Conservation (phyloP, 306 rosid species). For the Fragaria ananassa region DNA sequence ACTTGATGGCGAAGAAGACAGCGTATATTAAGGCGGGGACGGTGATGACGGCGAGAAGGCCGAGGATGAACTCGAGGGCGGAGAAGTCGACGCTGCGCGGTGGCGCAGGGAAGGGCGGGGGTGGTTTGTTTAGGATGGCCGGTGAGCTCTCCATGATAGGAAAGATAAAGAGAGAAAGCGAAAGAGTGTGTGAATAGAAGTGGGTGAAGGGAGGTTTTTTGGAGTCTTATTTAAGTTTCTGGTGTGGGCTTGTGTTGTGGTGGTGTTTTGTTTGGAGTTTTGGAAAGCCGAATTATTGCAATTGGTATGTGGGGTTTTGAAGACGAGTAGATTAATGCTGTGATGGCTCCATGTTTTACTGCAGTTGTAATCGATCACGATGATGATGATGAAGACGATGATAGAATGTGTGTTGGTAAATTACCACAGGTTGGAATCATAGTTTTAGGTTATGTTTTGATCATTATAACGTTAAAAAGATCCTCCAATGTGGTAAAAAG, state of each 20-base stretch:
- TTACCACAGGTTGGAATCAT: neutral
- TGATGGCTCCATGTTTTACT: conserved; percentile 6
- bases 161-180: neutral
- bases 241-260: neutral
- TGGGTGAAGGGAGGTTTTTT: neutral
- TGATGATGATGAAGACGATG: neutral
- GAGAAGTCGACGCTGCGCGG: conserved; percentile 61
- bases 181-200: neutral
- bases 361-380: neutral
- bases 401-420: neutral
- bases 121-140: conserved; percentile 23
- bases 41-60: conserved; percentile 62
- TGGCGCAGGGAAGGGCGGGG: conserved; percentile 35
- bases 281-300: conserved; percentile 9
- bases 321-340: neutral
- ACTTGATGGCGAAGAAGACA: conserved; percentile 62
- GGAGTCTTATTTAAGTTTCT: neutral
- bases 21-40: conserved; percentile 71
- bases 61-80: conserved; percentile 76
- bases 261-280: conserved; percentile 6
- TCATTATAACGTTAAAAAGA: neutral
- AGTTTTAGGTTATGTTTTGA: neutral
- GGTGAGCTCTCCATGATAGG: conserved; percentile 45
- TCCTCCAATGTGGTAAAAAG: neutral
- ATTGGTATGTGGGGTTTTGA: neutral